These are phyloP conservation scores for Lachnellula occidentalis DNA, from an alignment of 2,329 filamentous ascomycete genomes.

Conservation along the genomic window DNA sequence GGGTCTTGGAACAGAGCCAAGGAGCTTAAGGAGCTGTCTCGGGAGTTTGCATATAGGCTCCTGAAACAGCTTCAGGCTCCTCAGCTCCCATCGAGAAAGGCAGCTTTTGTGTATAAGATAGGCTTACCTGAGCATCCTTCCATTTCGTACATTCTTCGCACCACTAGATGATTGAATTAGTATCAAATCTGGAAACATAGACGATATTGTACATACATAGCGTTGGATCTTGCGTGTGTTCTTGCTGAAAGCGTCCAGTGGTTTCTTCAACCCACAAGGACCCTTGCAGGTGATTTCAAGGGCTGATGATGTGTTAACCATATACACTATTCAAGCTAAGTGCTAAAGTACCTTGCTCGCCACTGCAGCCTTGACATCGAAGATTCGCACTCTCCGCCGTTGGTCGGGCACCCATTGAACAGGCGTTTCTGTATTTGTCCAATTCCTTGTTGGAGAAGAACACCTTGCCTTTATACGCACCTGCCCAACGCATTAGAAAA, in stretches of 20 bases:
- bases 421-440: constrained; percentile 29
- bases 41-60: no score
- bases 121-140: constrained; percentile 11
- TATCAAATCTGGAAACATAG: neutral
- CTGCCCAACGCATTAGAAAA: constrained; percentile 43
- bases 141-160: constrained; percentile 32
- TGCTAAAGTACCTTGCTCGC: constrained; percentile 12
- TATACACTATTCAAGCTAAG: no score
- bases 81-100: no score
- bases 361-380: constrained; percentile 41
- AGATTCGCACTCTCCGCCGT: constrained; percentile 11
- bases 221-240: constrained; percentile 30
- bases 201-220: constrained; percentile 24
- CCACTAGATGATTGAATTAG: constrained; percentile 30
- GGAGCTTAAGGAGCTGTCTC: no score
- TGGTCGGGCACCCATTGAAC: neutral
- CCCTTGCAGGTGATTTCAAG: constrained; percentile 43
- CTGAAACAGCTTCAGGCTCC: no score
- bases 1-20: no score
- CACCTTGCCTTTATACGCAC: constrained; percentile 33
- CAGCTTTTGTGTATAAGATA: no score
- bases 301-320: constrained; percentile 21
- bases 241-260: constrained; percentile 44
- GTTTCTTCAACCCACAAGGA: constrained; percentile 40
- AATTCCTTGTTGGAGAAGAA: constrained; percentile 45